Conservation (phyloP, 2,329 filamentous ascomycete species). For the Pseudopithomyces maydicus region DNA sequence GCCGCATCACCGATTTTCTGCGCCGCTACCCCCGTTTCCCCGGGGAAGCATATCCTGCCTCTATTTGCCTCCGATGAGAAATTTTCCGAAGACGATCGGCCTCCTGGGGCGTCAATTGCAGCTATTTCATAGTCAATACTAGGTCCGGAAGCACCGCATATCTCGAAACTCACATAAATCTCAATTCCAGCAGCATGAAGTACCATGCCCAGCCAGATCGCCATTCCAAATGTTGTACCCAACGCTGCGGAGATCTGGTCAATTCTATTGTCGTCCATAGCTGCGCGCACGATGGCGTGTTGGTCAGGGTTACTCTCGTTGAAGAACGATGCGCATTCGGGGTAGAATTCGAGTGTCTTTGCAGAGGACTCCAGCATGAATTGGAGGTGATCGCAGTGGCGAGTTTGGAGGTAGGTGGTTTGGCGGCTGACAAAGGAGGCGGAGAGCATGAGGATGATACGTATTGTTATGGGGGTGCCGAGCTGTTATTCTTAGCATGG, state of each 20-base stretch:
- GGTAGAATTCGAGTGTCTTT: conserved; percentile 42
- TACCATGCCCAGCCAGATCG: not conserved
- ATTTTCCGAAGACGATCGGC: not conserved
- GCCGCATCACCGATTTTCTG: not conserved
- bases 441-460: conserved; percentile 54
- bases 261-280: not conserved
- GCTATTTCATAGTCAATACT: not conserved
- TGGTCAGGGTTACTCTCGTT: conserved; percentile 34
- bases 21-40: not conserved
- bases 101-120: not conserved
- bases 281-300: conserved; percentile 28
- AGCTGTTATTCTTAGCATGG: conserved; percentile 38
- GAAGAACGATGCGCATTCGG: conserved; percentile 51
- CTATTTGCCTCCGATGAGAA: not conserved
- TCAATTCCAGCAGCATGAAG: not conserved
- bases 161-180: not conserved
- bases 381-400: conserved; percentile 57
- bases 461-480: conserved; percentile 58
- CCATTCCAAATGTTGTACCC: not conserved
- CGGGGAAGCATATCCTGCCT: not conserved
- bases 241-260: not conserved
- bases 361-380: conserved; percentile 34
- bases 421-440: conserved; percentile 47
- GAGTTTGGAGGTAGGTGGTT: conserved; percentile 42
- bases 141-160: too few relatives aligned